phyloP scores from a whole-genome alignment of 1,284 basidiomycete species.

The Violaceomyces palustris region DNA sequence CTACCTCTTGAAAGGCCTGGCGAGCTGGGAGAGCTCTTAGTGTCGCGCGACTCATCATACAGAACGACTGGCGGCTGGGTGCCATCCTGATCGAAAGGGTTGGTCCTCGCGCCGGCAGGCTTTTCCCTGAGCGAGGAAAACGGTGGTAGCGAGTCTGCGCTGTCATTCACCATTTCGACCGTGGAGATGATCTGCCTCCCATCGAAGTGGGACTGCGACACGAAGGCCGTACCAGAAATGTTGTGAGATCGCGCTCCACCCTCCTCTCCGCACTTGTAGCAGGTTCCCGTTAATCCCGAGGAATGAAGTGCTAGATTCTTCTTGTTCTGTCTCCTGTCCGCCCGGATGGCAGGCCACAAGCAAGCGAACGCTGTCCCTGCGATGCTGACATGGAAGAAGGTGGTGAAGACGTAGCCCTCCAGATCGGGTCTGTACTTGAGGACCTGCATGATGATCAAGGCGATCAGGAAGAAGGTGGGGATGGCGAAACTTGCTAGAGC shows the following conservation, averaged over 20 bases:
- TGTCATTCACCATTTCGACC: too few species aligned
- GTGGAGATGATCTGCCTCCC: background rate
- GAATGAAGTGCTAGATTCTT: background rate
- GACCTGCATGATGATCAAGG: constrained; percentile 14
- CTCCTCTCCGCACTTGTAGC: background rate
- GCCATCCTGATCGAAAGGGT: too few species aligned
- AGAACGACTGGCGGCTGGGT: too few species aligned
- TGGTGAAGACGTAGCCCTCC: constrained; percentile 14
- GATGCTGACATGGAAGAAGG: constrained; percentile 3
- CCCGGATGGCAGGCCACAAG: constrained; percentile 14
- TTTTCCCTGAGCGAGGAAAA: too few species aligned
- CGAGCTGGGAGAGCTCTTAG: too few species aligned
- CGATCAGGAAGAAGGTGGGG: constrained; percentile 10
- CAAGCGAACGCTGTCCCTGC: constrained; percentile 11
- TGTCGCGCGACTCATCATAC: too few species aligned
- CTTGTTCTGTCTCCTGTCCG: constrained; percentile 1
- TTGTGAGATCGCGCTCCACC: background rate
- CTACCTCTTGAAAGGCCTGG: too few species aligned
- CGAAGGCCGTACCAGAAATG: background rate
- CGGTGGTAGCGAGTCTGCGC: too few species aligned
- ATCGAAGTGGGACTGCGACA: background rate
- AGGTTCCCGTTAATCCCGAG: background rate
- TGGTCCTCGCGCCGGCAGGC: too few species aligned
- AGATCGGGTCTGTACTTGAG: constrained; percentile 5
- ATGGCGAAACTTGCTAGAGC: constrained; percentile 12